Evolutionary conservation across 345 rosid genomes (phyloP), one percentile per base, ranked within the genome.

Genomic region (Citrus cavaleriei): DNA sequence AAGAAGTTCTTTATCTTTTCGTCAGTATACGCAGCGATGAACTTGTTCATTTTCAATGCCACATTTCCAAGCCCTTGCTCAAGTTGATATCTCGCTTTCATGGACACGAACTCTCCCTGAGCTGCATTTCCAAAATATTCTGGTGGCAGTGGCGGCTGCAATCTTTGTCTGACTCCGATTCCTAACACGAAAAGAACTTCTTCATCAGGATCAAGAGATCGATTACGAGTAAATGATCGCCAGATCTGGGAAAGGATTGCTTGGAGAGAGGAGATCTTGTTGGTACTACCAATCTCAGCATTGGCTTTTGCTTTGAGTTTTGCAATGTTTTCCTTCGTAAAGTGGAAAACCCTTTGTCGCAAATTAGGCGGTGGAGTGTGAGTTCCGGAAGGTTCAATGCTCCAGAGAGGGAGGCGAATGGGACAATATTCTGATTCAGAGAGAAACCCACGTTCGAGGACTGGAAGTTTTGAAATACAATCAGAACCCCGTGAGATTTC

Each of bases 301-400:
- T 80, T 88, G 30, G 88, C 86, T 80, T 85, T 84, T 46, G 82
- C 80, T 78, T 86, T 84, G 7, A 88, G 88, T 28, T 38, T 68
- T 12, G 78, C 58, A 54, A 85, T 77, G 4, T 68, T 58, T 10
- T 66, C 22, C 9, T 51, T 80, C 10, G 77, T 78, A 66, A 87
- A 82, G 46, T 85, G 78, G 19, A 87, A 85, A 54, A 83, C 18
- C 70, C 82, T 83, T 72, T 77, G 81, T 2, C 3, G 4, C 49
- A 42, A 42, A 42, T 42, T 42, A 40, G 46, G 10, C 13, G 49
- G 49, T 1, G 1, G 14, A 42, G 49, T 10, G 49, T 10, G 12
- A 42, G 10, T 42, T 42, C 14, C 14, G 49, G 49, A 42, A 42
- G 49, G 49, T 10, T 42, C 49, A 42, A 42, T 3, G 49, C 49